phyloP scores from a whole-genome alignment of 352 stramenopile species.

The Phytophthora sansomeana region DNA sequence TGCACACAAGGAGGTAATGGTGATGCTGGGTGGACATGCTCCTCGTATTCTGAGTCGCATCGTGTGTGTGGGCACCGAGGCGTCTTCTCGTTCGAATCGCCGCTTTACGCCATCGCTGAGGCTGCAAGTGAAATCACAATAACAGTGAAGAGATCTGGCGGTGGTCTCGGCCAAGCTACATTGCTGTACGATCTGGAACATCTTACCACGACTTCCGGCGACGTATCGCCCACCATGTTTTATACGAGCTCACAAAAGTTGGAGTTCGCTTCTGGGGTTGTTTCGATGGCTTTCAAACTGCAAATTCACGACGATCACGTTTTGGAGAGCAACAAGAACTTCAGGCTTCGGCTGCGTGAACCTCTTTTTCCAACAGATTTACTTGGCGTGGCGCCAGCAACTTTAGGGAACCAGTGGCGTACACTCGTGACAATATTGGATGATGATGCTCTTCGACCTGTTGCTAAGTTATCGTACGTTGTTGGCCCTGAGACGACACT shows the following conservation, averaged over 20 bases:
- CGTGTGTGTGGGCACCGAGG: slow-evolving; percentile 92
- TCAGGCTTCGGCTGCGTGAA: slow-evolving; percentile 61
- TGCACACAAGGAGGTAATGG: slow-evolving; percentile 65
- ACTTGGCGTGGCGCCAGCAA: slow-evolving; percentile 25
- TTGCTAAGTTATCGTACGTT: slow-evolving; percentile 52
- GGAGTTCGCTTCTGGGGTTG: slow-evolving; percentile 79
- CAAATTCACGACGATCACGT: slow-evolving; percentile 93
- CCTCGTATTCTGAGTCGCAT: slow-evolving; percentile 61
- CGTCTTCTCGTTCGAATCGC: slow-evolving; percentile 89
- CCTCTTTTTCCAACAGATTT: slow-evolving; percentile 36
- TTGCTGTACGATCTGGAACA: slow-evolving; percentile 90
- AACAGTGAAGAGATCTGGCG: slow-evolving; percentile 87
- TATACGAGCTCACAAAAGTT: slow-evolving; percentile 90
- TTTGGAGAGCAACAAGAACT: slow-evolving; percentile 71
- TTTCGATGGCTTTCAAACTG: slow-evolving; percentile 90
- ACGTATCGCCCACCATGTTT: slow-evolving; percentile 87
- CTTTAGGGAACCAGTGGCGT: slow-evolving; percentile 67
- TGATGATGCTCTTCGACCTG: slow-evolving; percentile 52
- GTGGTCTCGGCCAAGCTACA: slow-evolving; percentile 76
- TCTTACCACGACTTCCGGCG: slow-evolving; percentile 69
- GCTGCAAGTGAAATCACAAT: slow-evolving; percentile 75
- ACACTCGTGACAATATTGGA: slow-evolving; percentile 80
- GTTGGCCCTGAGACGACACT: slow-evolving; percentile 36
- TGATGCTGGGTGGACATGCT: slow-evolving; percentile 80
- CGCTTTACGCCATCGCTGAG: slow-evolving; percentile 88